Conservation (phyloP, 1,139 yeast species). For the Saccharomyces hybrid region DNA sequence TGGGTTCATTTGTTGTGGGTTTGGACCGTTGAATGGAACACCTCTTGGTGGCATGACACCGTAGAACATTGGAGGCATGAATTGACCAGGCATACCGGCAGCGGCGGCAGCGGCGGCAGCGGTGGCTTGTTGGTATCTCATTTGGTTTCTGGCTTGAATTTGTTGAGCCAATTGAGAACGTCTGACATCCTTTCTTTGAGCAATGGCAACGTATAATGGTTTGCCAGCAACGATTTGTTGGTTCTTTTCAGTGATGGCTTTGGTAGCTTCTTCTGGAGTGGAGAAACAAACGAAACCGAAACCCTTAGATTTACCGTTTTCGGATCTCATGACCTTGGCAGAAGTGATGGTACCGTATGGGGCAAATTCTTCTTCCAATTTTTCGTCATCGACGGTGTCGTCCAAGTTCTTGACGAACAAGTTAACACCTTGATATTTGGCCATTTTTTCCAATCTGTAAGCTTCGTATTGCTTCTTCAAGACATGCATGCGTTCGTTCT, state of each 20-base stretch:
- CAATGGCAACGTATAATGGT: slow-evolving; percentile 97
- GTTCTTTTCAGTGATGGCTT: slow-evolving; percentile 98
- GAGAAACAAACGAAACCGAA: slow-evolving; percentile 35
- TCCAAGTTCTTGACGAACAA: slow-evolving; percentile 94
- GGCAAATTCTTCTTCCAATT: slow-evolving; percentile 84
- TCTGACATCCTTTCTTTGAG: slow-evolving; percentile 98
- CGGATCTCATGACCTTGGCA: slow-evolving; percentile 95
- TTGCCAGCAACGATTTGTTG: slow-evolving; percentile 93
- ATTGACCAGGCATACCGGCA: slow-evolving; percentile 83
- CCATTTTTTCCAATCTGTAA: slow-evolving; percentile 83
- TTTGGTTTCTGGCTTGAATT: slow-evolving; percentile 95
- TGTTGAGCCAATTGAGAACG: slow-evolving; percentile 96
- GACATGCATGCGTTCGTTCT: slow-evolving; percentile 95
- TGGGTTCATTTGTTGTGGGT: slow-evolving; percentile 72
- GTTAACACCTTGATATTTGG: slow-evolving; percentile 96
- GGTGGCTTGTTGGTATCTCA: slow-evolving; percentile 90
- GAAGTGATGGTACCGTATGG: slow-evolving; percentile 94
- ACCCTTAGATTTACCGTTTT: slow-evolving; percentile 32
- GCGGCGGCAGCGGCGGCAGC: slow-evolving; percentile 52
- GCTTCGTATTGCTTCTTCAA: slow-evolving; percentile 93
- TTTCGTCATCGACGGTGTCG: slow-evolving; percentile 85
- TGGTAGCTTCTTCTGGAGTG: slow-evolving; percentile 97
- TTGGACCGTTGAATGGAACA: slow-evolving; percentile 78
- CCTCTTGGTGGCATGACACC: slow-evolving; percentile 77
- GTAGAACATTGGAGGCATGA: slow-evolving; percentile 92